A percentile compares a stretch with the other conserved stretches of the same genome.
Evolutionary conservation across 2,329 filamentous ascomycete genomes (phyloP).

Genomic region (Purpureocillium takamizusanense): DNA sequence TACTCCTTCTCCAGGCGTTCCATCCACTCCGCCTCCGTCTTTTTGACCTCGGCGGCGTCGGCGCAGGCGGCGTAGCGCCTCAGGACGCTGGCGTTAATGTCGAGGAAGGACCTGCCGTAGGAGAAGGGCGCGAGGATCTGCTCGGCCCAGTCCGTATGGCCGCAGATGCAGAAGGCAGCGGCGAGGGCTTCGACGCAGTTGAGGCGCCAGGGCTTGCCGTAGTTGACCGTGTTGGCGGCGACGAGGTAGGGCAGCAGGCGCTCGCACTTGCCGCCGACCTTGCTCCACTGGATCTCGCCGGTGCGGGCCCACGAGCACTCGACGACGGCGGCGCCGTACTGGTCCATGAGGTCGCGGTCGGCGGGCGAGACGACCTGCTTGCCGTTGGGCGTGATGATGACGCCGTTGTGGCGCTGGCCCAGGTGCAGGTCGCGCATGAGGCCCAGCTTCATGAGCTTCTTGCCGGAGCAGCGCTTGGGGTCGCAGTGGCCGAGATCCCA

Average conservation of each 20-base stretch:
- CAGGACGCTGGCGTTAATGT: conserved; percentile 79
- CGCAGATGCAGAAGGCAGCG: conserved; percentile 87
- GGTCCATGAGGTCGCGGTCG: conserved; percentile 72
- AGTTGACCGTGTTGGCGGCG: conserved; percentile 94
- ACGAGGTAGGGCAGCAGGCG: conserved; percentile 88
- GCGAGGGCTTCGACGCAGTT: conserved; percentile 95
- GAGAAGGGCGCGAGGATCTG: conserved; percentile 75
- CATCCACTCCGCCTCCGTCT: conserved; percentile 80
- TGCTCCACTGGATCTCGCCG: conserved; percentile 79
- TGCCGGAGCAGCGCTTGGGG: conserved; percentile 91
- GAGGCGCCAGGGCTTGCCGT: conserved; percentile 87
- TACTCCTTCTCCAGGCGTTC: conserved; percentile 86
- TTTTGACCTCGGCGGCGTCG: conserved; percentile 75
- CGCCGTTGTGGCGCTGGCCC: conserved; percentile 83
- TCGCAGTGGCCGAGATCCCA: conserved; percentile 99
- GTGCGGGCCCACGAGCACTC: conserved; percentile 96
- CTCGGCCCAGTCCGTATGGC: conserved; percentile 83
- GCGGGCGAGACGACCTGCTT: conserved; percentile 77
- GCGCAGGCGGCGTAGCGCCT: conserved; percentile 78
- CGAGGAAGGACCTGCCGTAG: conserved; percentile 80
- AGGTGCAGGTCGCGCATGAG: conserved; percentile 89
- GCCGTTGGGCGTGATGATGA: conserved; percentile 92
- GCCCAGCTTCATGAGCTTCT: conserved; percentile 83
- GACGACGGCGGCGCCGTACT: conserved; percentile 88
- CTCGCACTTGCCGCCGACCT: conserved; percentile 90